Percentiles rank a stretch among this genome's conserved stretches.
phyloP scores from a whole-genome alignment of 2,329 filamentous ascomycete species.

The Penicillium sumatraense region DNA sequence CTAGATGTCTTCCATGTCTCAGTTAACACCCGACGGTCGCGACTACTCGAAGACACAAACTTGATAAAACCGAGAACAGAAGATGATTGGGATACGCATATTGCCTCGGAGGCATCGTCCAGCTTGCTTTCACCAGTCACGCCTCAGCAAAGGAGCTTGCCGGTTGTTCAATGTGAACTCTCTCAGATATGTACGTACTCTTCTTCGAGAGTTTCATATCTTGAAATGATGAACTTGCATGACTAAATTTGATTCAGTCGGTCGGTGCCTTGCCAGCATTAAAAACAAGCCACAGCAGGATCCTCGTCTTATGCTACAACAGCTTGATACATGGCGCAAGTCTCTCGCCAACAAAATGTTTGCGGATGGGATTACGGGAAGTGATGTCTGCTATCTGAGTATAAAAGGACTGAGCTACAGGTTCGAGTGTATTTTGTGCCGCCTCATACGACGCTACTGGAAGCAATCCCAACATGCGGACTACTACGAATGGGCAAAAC shows the following conservation, averaged over 20 bases:
- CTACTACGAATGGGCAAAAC: slow-evolving; percentile 1
- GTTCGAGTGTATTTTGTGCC: slow-evolving; percentile 3
- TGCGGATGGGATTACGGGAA: neutral
- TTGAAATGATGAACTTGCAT: too few relatives aligned
- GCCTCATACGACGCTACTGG: neutral
- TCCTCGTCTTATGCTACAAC: neutral
- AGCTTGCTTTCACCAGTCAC: slow-evolving; percentile 1
- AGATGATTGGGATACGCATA: neutral
- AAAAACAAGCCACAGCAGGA: slow-evolving; percentile 3
- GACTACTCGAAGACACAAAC: neutral
- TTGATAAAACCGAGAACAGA: neutral
- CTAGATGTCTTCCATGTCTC: slow-evolving; percentile 4
- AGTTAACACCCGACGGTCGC: neutral
- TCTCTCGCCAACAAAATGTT: neutral
- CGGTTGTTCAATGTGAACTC: neutral
- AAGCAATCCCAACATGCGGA: neutral
- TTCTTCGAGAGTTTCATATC: too few relatives aligned
- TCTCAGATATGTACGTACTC: slow-evolving; percentile 1
- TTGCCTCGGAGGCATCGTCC: neutral
- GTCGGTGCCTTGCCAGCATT: neutral
- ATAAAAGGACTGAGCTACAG: slow-evolving; percentile 3
- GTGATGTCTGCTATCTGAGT: neutral
- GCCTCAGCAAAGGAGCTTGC: slow-evolving; percentile 1
- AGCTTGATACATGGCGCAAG: slow-evolving; percentile 2
- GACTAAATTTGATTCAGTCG: neutral